These are phyloP conservation scores for Eimeria sp. DNA, from an alignment of 169 alveolate species.

Conservation along the genomic window DNA sequence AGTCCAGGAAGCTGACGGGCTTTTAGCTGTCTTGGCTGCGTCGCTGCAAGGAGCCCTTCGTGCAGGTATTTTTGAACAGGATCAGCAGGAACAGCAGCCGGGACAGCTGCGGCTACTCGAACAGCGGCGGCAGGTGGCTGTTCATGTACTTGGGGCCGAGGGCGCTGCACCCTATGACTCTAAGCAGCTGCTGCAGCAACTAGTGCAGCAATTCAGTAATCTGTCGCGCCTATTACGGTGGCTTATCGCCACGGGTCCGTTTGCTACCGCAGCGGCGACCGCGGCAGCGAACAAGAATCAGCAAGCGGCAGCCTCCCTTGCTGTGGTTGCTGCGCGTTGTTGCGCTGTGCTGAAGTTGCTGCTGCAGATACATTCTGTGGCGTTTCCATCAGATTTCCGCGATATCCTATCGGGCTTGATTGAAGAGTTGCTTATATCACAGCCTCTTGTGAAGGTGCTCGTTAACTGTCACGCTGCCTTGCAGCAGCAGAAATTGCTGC, in stretches of 20 bases:
- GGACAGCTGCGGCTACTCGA: conserved; percentile 23
- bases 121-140: conserved; percentile 38
- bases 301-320: conserved; percentile 37
- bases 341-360: conserved; percentile 62
- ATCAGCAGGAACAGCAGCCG: conserved; percentile 20
- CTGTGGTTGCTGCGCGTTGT: conserved; percentile 59
- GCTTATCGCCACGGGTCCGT: conserved; percentile 49
- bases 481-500: conserved; percentile 14
- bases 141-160: conserved; percentile 37
- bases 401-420: not conserved
- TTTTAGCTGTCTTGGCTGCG: conserved; percentile 49
- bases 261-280: conserved; percentile 54
- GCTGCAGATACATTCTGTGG: conserved; percentile 15
- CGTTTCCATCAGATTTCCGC: conserved; percentile 27
- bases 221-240: conserved; percentile 54
- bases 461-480: conserved; percentile 28
- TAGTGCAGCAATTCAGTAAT: conserved; percentile 18
- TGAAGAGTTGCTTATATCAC: conserved; percentile 49
- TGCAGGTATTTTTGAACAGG: conserved; percentile 5
- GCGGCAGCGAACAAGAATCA: conserved; percentile 58
- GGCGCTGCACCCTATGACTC: conserved; percentile 24
- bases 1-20: conserved; percentile 36
- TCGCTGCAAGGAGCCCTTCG: conserved; percentile 56
- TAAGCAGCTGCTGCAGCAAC: conserved; percentile 57
- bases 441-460: conserved; percentile 55